Evolutionary conservation across 495 filamentous ascomycete species (phyloP).

Genomic region (Penicillium robsamsonii): DNA sequence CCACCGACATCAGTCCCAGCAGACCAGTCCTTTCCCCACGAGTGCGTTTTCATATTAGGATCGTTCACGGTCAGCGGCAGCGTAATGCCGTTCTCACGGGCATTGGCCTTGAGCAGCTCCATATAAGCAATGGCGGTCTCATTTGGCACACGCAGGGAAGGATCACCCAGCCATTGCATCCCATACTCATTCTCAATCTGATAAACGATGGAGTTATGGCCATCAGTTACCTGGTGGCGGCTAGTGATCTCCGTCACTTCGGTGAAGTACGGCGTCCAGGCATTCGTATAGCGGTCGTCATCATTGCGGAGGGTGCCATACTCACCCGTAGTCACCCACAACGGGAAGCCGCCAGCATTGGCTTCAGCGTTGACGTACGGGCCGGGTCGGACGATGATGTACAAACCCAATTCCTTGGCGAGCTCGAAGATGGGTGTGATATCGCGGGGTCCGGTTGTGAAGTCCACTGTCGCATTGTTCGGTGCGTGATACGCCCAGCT

Average conservation of each 20-base stretch:
- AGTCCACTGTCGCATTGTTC: constrained; percentile 52
- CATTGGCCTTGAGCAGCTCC: constrained; percentile 50
- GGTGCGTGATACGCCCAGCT: constrained; percentile 58
- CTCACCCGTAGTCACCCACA: constrained; percentile 62
- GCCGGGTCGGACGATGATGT: constrained; percentile 40
- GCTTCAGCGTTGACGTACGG: constrained; percentile 52
- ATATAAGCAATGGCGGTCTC: constrained; percentile 52
- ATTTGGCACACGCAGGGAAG: constrained; percentile 44
- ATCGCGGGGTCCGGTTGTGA: constrained; percentile 53
- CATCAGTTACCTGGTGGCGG: constrained; percentile 54
- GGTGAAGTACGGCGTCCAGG: constrained; percentile 49
- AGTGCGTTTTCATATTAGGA: constrained; percentile 50
- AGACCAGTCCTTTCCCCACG: constrained; percentile 55
- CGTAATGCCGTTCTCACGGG: constrained; percentile 52
- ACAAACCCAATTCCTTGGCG: constrained; percentile 49
- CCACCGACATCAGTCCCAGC: constrained; percentile 50
- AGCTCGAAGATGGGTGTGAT: constrained; percentile 52
- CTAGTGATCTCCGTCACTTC: constrained; percentile 49
- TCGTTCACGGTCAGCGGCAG: constrained; percentile 56
- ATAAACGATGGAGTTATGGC: constrained; percentile 53
- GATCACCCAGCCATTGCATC: constrained; percentile 50
- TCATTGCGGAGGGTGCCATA: constrained; percentile 58
- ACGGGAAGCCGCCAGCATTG: constrained; percentile 56
- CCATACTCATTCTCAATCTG: constrained; percentile 65
- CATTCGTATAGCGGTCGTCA: constrained; percentile 55